Evolutionary conservation across 2,329 filamentous ascomycete genomes (phyloP).

Genomic region (Alternaria dauci): DNA sequence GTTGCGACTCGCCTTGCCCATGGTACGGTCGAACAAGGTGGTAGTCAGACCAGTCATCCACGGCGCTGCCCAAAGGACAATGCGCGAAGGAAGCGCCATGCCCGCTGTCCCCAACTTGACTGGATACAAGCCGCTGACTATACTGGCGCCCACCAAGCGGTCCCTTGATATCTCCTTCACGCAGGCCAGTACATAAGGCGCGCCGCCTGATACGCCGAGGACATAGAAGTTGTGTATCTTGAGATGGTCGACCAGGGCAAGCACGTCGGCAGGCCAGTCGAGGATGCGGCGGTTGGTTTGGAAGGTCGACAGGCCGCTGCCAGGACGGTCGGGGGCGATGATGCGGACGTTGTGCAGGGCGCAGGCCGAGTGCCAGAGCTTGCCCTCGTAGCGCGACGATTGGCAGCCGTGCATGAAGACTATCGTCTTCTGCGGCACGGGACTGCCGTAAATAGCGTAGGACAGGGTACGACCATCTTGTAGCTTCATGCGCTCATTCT

Average conservation of each 20-base stretch:
- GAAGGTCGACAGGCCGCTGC: conserved; percentile 54
- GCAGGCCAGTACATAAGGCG: conserved; percentile 59
- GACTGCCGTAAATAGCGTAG: conserved; percentile 56
- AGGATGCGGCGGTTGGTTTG: conserved; percentile 50
- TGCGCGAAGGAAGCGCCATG: conserved; percentile 34
- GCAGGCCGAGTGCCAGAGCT: conserved; percentile 45
- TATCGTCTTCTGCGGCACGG: conserved; percentile 51
- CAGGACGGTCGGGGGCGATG: conserved; percentile 56
- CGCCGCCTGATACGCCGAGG: conserved; percentile 58
- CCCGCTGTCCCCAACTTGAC: conserved; percentile 35
- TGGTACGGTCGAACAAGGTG: conserved; percentile 30
- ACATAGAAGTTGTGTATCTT: conserved; percentile 54
- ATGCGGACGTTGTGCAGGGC: conserved; percentile 50
- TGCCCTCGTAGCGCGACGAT: conserved; percentile 54
- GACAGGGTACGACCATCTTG: conserved; percentile 53
- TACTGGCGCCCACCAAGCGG: conserved; percentile 33
- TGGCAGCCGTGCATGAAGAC: conserved; percentile 57
- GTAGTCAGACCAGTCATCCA: conserved; percentile 34
- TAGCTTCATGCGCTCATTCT: conserved; percentile 38
- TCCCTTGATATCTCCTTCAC: conserved; percentile 49
- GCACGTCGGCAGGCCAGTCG: conserved; percentile 56
- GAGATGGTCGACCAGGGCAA: conserved; percentile 53
- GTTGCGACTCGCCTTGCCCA: conserved; percentile 38
- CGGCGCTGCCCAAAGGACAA: conserved; percentile 38
- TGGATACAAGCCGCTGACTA: conserved; percentile 40